Base-by-base conservation (phyloP, 495 filamentous ascomycete species). In the Glonium stellatum region DNA sequence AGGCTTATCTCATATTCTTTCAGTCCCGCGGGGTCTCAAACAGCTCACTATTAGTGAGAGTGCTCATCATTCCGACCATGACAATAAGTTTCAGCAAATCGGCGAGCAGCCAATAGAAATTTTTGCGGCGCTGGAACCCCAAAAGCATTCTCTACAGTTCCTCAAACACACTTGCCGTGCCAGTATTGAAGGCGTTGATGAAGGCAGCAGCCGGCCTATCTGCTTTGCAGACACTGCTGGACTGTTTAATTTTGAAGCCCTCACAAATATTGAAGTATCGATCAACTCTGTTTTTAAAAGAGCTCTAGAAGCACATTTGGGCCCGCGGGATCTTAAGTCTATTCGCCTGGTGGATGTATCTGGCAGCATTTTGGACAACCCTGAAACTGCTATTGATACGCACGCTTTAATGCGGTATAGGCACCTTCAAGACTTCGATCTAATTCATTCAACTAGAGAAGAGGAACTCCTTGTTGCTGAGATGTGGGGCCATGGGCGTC, bases 11-110 rank as follows among this genome's bases (percentile, higher is more conserved):
- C 31, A 22, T 13, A 22, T 55, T 25, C 53, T 55, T n/a, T 21
- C 18, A 15, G 34, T 11, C 34, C 53, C 53, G 27, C 15, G 23
- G 19, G 53, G 6, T 18, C 53, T 55, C 25, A 37, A 21, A n/a
- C 19, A 37, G 13, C 53, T 55, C 34, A 55, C 53, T 11, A 23
- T 55, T 4, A 31, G 53, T 18, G 53, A 55, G 23, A 37, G 23
- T 31, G 12, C 31, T 5, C 39, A 55, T 31, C 53, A 55, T 8
- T 23, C 21, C 48, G n/a, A 5, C n/a, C 12, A 15, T 27, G 6
- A 1, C 13, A 9, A 9, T 8, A 23, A 5, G 1, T 4, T 1
- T 10, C 0, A 31, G 25, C 48, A 8, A 10, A 15, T 25, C 11
- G 13, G 48, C 19, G 48, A 22, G 5, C 13, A 31, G 15, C 48